Evolutionary conservation across 352 stramenopile genomes (phyloP).

Genomic region (Globisporangium uncinulatum): DNA sequence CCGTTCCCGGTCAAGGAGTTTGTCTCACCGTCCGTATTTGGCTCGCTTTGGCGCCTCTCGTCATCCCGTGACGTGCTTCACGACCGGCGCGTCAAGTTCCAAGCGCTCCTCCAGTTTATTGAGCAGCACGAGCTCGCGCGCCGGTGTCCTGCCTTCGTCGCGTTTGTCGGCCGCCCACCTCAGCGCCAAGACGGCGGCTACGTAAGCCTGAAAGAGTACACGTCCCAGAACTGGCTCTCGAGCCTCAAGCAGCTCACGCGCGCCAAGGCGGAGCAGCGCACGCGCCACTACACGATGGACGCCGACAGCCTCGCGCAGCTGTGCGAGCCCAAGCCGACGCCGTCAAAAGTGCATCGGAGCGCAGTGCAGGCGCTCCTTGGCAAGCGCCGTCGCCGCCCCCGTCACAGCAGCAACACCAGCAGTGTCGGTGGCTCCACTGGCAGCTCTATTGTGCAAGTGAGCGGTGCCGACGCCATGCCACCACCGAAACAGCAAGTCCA

Average conservation of each 20-base stretch:
- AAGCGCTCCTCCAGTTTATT: conserved; percentile 51
- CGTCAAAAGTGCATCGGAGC: background rate
- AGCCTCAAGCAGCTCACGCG: conserved; percentile 42
- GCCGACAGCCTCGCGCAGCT: conserved; percentile 10
- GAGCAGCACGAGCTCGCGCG: conserved; percentile 42
- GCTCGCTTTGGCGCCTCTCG: conserved; percentile 41
- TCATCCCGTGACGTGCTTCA: conserved; percentile 41
- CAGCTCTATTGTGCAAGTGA: background rate
- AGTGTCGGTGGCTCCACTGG: too few relatives aligned
- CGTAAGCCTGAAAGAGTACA: conserved; percentile 72
- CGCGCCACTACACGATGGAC: conserved; percentile 23
- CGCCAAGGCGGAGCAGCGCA: conserved; percentile 28
- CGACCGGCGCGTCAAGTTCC: conserved; percentile 44
- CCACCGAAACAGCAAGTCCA: background rate
- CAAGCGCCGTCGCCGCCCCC: conserved; percentile 8
- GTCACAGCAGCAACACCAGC: background rate
- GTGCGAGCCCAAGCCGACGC: background rate
- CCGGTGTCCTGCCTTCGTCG: conserved; percentile 24
- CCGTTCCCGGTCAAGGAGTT: conserved; percentile 55
- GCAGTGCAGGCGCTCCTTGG: conserved; percentile 5
- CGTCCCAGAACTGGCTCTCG: conserved; percentile 55
- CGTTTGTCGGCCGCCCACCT: conserved; percentile 57
- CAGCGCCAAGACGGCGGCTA: conserved; percentile 56
- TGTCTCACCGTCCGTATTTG: conserved; percentile 38
- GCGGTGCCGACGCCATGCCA: background rate